Conservation (phyloP, 257 asterid species). For the Salvia rosmarinus region DNA sequence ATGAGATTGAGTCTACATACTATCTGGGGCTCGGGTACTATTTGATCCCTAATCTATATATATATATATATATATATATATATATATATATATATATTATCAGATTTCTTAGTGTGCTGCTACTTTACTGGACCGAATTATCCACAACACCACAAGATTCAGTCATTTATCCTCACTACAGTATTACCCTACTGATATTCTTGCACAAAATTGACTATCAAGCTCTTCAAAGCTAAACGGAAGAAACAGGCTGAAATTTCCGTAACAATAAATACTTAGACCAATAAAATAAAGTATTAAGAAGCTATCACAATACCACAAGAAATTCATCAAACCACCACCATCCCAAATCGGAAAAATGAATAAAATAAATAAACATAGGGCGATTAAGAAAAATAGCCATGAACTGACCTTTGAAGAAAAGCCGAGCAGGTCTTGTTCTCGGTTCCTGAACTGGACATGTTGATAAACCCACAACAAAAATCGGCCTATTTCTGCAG, state of each 20-base stretch:
- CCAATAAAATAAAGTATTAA: background rate
- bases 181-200: background rate
- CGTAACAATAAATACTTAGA: background rate
- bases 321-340: constrained; percentile 1
- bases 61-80: too few species aligned
- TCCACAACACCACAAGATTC: background rate
- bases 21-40: too few species aligned
- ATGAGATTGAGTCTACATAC: too few species aligned
- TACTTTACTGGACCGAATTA: background rate
- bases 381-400: constrained; percentile 1
- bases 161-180: background rate
- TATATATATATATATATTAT: too few species aligned
- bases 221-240: background rate
- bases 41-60: too few species aligned
- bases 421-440: constrained; percentile 32
- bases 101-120: background rate
- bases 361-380: background rate
- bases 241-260: background rate
- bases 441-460: constrained; percentile 41
- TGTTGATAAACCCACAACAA: constrained; percentile 40
- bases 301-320: background rate
- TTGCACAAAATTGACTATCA: background rate
- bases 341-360: background rate
- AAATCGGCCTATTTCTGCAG: constrained; percentile 42
- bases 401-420: constrained; percentile 40